Evolutionary conservation across 208 protist species (phyloP).

Genomic region (Giardia muris): DNA sequence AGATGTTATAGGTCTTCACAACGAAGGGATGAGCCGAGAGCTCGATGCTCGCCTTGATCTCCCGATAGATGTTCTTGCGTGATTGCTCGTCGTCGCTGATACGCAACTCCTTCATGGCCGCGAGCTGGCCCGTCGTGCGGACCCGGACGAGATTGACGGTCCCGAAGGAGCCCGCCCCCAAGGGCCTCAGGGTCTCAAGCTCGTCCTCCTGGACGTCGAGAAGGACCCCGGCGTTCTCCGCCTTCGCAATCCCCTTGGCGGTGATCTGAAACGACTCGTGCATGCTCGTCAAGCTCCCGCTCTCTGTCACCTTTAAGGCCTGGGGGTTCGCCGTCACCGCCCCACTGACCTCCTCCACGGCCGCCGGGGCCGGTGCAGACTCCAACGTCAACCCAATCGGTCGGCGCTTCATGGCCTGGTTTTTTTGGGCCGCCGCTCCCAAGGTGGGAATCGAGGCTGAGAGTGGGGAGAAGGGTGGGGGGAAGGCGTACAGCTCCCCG

Average conservation of each 20-base stretch:
- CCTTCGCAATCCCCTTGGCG: neutral
- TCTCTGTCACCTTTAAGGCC: neutral
- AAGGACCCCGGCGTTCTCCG: neutral
- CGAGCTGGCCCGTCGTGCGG: neutral
- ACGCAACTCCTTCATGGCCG: neutral
- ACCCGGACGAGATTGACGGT: neutral
- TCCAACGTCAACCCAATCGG: neutral
- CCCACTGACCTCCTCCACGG: neutral
- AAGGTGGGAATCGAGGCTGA: too few relatives aligned
- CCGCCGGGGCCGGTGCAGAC: neutral
- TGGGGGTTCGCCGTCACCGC: neutral
- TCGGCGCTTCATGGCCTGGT: neutral
- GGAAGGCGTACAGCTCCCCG: too few relatives aligned
- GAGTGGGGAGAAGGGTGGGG: too few relatives aligned
- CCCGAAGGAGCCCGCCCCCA: conserved; percentile 14
- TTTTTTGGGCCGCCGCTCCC: neutral
- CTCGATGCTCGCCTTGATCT: neutral
- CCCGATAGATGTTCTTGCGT: conserved; percentile 24
- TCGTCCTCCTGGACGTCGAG: conserved; percentile 1
- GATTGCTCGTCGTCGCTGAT: neutral
- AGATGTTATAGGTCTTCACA: conserved; percentile 13
- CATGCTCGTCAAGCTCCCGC: neutral
- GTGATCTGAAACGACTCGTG: neutral
- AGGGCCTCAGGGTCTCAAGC: neutral
- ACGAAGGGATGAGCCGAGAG: neutral